A percentile compares a stretch with the other conserved stretches of the same genome.
Evolutionary conservation across 1,284 basidiomycete species (phyloP).

Genomic region (Porogramme epimiltina): DNA sequence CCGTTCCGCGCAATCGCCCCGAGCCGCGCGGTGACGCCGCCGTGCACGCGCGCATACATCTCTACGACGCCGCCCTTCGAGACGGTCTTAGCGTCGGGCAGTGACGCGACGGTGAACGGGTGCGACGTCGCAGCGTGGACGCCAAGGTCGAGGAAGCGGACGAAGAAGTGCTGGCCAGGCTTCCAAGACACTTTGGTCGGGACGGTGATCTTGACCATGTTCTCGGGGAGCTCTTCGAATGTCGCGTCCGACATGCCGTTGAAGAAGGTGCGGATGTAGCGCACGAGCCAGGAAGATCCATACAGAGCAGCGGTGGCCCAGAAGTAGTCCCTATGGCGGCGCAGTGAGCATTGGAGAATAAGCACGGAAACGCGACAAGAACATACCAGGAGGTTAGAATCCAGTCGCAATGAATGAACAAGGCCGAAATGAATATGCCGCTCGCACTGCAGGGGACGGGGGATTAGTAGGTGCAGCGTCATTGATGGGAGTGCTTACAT

Average conservation of each 20-base stretch:
- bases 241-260: conserved; percentile 31
- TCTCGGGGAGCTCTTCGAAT: conserved; percentile 32
- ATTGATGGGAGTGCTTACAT: no score
- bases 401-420: conserved; percentile 41
- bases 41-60: conserved; percentile 28
- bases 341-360: no score
- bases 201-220: conserved; percentile 34
- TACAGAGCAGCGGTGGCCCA: conserved; percentile 39
- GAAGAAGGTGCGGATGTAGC: conserved; percentile 35
- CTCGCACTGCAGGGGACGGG: conserved; percentile 30
- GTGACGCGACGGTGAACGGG: conserved; percentile 42
- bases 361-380: no score
- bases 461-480: no score
- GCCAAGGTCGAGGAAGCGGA: conserved; percentile 35
- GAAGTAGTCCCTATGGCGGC: conserved; percentile 36
- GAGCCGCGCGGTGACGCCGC: conserved; percentile 35
- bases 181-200: conserved; percentile 37
- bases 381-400: conserved; percentile 28
- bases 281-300: conserved; percentile 32
- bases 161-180: conserved; percentile 45
- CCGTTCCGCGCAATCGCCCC: conserved; percentile 15
- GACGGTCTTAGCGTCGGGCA: no score
- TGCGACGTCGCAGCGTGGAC: conserved; percentile 33
- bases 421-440: conserved; percentile 34
- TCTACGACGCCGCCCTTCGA: conserved; percentile 16